These are phyloP conservation scores for Didymella pinodella DNA, from an alignment of 2,329 filamentous ascomycete species.

Conservation along the genomic window DNA sequence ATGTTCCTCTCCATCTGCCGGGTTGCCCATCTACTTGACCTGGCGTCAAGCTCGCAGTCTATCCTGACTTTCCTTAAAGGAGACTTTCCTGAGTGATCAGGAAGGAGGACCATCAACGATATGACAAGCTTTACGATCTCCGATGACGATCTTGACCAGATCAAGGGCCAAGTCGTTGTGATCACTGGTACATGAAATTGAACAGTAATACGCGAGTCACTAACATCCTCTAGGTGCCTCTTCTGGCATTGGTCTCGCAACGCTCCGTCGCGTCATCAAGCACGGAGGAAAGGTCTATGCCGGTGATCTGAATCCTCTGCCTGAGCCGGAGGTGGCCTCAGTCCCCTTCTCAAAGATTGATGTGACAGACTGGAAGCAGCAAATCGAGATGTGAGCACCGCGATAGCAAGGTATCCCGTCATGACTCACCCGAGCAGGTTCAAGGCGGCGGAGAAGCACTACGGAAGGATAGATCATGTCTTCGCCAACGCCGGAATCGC, in stretches of 20 bases:
- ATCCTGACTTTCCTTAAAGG: background rate
- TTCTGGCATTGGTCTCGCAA: constrained; percentile 68
- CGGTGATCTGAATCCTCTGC: constrained; percentile 60
- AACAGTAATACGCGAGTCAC: background rate
- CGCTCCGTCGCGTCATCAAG: constrained; percentile 60
- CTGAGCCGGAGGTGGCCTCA: constrained; percentile 33
- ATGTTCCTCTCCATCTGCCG: background rate
- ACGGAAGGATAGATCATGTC: constrained; percentile 56
- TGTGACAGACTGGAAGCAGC: constrained; percentile 58
- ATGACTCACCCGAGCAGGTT: constrained; percentile 45
- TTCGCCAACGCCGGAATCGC: constrained; percentile 51
- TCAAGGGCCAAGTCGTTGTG: constrained; percentile 62
- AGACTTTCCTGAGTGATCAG: background rate
- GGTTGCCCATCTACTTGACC: background rate
- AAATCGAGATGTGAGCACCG: constrained; percentile 50
- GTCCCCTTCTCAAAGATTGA: constrained; percentile 41
- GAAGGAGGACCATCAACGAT: background rate
- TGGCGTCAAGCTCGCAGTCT: background rate
- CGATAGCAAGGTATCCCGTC: no score
- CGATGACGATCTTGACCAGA: constrained; percentile 53
- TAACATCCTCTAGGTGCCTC: constrained; percentile 57
- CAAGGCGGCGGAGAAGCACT: constrained; percentile 55
- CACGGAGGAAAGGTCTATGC: constrained; percentile 64
- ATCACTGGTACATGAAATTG: constrained; percentile 56
- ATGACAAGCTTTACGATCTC: constrained; percentile 56